Evolutionary conservation across 2,329 filamentous ascomycete genomes (phyloP).

Genomic region (Hypoxylon sp.): DNA sequence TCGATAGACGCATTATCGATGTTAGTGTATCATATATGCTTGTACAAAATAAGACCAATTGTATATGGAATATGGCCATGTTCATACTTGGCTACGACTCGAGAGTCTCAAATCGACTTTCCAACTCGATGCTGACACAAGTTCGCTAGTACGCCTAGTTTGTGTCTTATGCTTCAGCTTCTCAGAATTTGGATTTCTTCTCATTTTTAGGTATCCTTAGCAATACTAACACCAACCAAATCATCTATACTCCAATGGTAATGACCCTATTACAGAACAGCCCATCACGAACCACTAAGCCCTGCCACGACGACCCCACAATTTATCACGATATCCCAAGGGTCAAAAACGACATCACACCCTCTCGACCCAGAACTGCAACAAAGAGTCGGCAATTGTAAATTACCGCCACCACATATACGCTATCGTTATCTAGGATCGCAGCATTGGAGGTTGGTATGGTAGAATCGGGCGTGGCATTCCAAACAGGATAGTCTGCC

Average conservation of each 20-base stretch:
- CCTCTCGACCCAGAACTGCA: conserved; percentile 7
- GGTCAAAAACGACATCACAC: conserved; percentile 30
- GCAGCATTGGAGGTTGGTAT: conserved; percentile 25
- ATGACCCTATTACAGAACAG: conserved; percentile 2
- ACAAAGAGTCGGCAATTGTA: conserved; percentile 15
- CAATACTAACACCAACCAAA: too few species aligned
- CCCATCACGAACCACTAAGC: conserved; percentile 9
- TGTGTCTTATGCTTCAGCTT: neutral
- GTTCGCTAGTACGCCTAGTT: too few species aligned
- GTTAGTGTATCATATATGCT: conserved; percentile 36
- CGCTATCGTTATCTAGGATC: conserved; percentile 19
- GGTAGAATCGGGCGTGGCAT: conserved; percentile 26
- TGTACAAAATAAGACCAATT: conserved; percentile 31
- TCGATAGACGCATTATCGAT: conserved; percentile 24
- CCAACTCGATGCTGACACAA: too few species aligned
- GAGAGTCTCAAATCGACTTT: too few species aligned
- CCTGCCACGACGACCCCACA: conserved; percentile 19
- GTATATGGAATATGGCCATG: conserved; percentile 13
- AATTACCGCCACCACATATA: conserved; percentile 1
- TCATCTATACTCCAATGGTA: conserved; percentile 7
- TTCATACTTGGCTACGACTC: neutral
- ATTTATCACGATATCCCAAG: conserved; percentile 30
- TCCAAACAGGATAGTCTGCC: conserved; percentile 14
- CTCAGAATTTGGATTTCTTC: too few species aligned
- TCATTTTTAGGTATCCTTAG: too few species aligned